Base-by-base conservation (phyloP, 2,329 filamentous ascomycete genomes). In the Reticulascus tulasneorum region DNA sequence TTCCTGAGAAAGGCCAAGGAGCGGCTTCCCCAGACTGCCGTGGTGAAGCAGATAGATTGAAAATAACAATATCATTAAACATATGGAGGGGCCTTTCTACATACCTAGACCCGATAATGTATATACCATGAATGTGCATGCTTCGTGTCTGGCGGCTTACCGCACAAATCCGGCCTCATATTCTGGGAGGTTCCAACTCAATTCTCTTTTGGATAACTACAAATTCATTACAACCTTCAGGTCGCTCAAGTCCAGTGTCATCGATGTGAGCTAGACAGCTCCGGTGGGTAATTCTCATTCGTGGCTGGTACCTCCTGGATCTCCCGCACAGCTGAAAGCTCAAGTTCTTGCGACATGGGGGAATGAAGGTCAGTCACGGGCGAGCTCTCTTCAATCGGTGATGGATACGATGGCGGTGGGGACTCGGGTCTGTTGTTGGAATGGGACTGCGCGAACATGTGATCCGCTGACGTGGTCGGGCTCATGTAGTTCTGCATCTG, bases 21-120 rank as follows among this genome's bases (percentile, higher is more conserved):
- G 73, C 2, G 83, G 79, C 54, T 87, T 73, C 10, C 79, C 71
- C 2, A 95, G 66, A 56, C 91, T 84, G 39, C 90, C 90, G 28
- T 79, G 63, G 1, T n/a, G n/a, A n/a, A n/a, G n/a, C n/a, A n/a
- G n/a, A n/a, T n/a, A n/a, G n/a, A n/a, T n/a, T n/a, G n/a, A n/a
- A n/a, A n/a, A n/a, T n/a, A n/a, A n/a, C n/a, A n/a, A n/a, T n/a
- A n/a, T n/a, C n/a, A n/a, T n/a, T n/a, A n/a, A n/a, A n/a, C n/a
- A n/a, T n/a, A n/a, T n/a, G n/a, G n/a, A n/a, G n/a, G n/a, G n/a
- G n/a, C n/a, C n/a, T n/a, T n/a, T n/a, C n/a, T n/a, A n/a, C n/a
- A n/a, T n/a, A n/a, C n/a, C n/a, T n/a, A n/a, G n/a, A n/a, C n/a
- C n/a, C n/a, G n/a, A n/a, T n/a, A n/a, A n/a, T n/a, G n/a, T n/a